Conservation (phyloP, 2,329 filamentous ascomycete species). For the Albophoma yamanashiensis region DNA sequence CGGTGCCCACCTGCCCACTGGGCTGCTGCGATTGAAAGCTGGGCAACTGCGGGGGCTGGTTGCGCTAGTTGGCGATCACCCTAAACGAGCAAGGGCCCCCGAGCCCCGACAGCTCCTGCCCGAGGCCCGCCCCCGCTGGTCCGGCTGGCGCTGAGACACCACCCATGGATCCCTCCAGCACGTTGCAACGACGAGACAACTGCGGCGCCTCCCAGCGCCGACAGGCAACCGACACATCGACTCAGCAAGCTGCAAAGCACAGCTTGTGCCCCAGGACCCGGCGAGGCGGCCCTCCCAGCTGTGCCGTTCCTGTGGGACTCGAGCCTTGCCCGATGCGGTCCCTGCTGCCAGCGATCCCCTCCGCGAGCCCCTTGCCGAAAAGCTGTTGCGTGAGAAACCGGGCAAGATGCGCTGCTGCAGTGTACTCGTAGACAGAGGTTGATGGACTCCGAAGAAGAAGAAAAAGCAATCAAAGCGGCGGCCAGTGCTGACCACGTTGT, state of each 20-base stretch:
- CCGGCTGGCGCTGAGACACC: background rate
- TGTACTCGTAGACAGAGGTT: background rate
- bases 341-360: background rate
- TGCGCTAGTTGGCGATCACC: background rate
- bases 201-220: background rate
- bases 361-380: background rate
- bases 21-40: background rate
- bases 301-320: background rate
- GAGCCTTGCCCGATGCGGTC: background rate
- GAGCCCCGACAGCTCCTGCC: background rate
- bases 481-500: background rate
- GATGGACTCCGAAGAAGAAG: background rate
- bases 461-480: background rate
- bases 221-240: background rate
- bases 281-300: background rate
- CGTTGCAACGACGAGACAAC: background rate
- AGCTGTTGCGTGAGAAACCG: background rate
- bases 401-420: conserved; percentile 1
- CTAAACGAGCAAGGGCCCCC: background rate
- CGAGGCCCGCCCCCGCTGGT: background rate
- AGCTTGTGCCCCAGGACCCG: background rate
- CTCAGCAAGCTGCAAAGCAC: background rate
- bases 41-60: background rate
- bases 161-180: background rate
- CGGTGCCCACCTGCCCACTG: background rate